These are phyloP conservation scores for Sarocladiaceae sp. DNA, from an alignment of 2,329 filamentous ascomycete genomes.

Conservation along the genomic window DNA sequence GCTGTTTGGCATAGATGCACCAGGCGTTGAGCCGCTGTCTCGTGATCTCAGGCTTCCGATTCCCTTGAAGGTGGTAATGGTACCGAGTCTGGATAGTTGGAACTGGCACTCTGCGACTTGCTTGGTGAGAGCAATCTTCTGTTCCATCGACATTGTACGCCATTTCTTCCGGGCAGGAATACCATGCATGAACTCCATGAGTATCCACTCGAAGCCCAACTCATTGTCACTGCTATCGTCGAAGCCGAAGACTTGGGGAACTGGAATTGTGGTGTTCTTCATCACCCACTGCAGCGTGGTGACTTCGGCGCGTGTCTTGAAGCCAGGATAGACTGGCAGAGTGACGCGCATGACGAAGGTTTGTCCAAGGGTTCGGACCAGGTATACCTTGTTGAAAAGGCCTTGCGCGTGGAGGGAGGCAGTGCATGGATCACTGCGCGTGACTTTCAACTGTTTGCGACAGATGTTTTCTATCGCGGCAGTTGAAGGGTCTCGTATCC, in stretches of 20 bases:
- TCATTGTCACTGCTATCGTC: constrained; percentile 26
- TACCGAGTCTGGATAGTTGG: constrained; percentile 20
- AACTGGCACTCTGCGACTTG: constrained; percentile 25
- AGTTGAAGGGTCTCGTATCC: constrained; percentile 14
- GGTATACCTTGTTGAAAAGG: constrained; percentile 20
- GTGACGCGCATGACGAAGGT: constrained; percentile 27
- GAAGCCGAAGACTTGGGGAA: constrained; percentile 28
- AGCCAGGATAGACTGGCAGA: constrained; percentile 28
- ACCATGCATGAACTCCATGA: constrained; percentile 28
- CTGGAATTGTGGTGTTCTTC: constrained; percentile 24
- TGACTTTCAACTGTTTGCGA: constrained; percentile 11
- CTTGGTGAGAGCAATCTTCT: constrained; percentile 27
- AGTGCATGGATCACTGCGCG: constrained; percentile 11
- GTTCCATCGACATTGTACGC: constrained; percentile 24
- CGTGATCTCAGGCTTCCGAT: constrained; percentile 21
- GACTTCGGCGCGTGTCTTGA: constrained; percentile 34
- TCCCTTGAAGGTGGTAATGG: constrained; percentile 14
- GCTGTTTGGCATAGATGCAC: not conserved
- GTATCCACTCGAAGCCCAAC: constrained; percentile 36
- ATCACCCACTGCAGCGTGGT: constrained; percentile 30
- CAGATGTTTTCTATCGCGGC: constrained; percentile 15
- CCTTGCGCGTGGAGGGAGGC: constrained; percentile 13
- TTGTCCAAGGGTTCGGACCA: constrained; percentile 11
- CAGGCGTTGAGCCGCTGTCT: not conserved
- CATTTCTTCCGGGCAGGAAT: constrained; percentile 17